Conservation (phyloP, 2,329 filamentous ascomycete genomes). For the Zymoseptoria brevis region DNA sequence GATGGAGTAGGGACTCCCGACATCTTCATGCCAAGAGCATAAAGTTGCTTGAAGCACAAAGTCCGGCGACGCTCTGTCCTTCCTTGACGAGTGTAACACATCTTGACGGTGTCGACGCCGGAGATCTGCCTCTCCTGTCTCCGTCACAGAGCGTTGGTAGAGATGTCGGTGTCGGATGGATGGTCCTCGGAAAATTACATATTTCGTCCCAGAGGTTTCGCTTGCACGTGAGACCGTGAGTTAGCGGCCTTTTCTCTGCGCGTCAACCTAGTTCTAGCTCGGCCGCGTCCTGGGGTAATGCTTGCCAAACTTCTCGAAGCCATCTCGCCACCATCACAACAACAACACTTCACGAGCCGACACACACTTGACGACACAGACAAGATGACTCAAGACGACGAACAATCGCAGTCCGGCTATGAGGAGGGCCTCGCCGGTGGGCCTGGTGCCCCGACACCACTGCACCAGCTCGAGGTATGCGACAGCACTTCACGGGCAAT, state of each 20-base stretch:
- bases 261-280: background rate
- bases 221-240: background rate
- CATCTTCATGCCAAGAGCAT: too few relatives aligned
- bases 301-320: background rate
- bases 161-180: background rate
- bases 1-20: too few relatives aligned
- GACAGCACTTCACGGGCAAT: constrained; percentile 5
- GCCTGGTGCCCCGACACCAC: constrained; percentile 87
- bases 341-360: background rate
- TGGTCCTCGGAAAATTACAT: background rate
- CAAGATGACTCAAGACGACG: constrained; percentile 45
- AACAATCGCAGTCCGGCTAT: constrained; percentile 61
- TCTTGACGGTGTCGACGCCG: too few relatives aligned
- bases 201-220: background rate
- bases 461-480: constrained; percentile 74
- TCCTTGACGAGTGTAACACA: too few relatives aligned
- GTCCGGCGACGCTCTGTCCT: too few relatives aligned
- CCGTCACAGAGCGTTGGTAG: too few relatives aligned
- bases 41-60: too few relatives aligned
- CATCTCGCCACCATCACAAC: background rate
- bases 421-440: constrained; percentile 70
- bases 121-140: too few relatives aligned
- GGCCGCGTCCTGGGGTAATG: background rate
- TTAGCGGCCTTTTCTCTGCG: background rate
- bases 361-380: background rate